phyloP scores from a whole-genome alignment of 148 eudicot species.

The Simmondsia chinensis region DNA sequence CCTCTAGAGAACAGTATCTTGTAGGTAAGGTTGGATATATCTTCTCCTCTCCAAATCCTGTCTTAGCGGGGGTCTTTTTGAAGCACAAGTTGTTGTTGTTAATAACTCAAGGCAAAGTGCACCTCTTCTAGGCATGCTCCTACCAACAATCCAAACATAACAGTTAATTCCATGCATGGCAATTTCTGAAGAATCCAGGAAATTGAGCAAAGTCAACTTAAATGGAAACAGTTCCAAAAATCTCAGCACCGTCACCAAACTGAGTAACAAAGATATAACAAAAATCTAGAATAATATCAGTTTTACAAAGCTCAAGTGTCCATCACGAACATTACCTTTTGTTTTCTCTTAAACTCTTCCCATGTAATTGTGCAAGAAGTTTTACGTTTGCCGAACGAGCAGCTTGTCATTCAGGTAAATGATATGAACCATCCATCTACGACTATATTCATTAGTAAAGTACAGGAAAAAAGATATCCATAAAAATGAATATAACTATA shows the following conservation, averaged over 20 bases:
- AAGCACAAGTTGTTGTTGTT: too few relatives aligned
- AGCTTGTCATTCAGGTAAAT: conserved; percentile 99
- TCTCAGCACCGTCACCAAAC: background rate
- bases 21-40: too few relatives aligned
- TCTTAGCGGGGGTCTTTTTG: too few relatives aligned
- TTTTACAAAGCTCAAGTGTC: background rate
- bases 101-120: too few relatives aligned
- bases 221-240: too few relatives aligned
- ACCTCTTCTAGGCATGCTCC: too few relatives aligned
- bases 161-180: too few relatives aligned
- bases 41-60: too few relatives aligned
- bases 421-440: conserved; percentile 99
- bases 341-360: conserved; percentile 95
- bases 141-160: too few relatives aligned
- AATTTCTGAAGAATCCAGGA: too few relatives aligned
- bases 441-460: conserved; percentile 74
- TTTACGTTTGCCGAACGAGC: conserved; percentile 96
- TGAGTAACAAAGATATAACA: background rate
- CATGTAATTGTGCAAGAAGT: conserved; percentile 94
- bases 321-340: conserved; percentile 56
- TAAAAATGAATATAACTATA: background rate
- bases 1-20: too few relatives aligned
- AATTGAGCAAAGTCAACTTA: too few relatives aligned
- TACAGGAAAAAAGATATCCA: conserved; percentile 12
- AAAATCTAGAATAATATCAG: background rate